Base-by-base conservation (phyloP, 192 early-diverging fungal genomes). In the Linderina pennispora region DNA sequence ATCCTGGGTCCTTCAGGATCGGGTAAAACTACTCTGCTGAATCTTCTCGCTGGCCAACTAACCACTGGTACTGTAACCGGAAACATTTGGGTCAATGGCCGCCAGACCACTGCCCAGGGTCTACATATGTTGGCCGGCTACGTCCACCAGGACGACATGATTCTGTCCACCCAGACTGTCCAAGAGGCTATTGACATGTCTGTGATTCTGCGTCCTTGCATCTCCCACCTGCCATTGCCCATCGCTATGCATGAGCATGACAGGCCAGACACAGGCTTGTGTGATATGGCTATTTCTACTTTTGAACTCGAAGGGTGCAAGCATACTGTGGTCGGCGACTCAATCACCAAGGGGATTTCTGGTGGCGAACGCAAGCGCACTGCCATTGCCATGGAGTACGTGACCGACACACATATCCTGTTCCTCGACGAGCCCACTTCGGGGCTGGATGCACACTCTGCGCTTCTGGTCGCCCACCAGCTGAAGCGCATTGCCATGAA, bases 351-450 rank as follows among this genome's bases (percentile, higher is more conserved):
- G 57, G 87, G 85, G 15, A 59, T 89, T 8, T 81, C 79, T 17
- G 87, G 87, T 2, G 87, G 87, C 22, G 85, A 87, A 50, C 73
- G 78, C 36, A 86, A 86, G 52, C 81, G 87, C 18, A 77, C 80
- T 8, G 80, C 80, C 16, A 89, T 89, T 26, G 87, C 80, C 14
- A 78, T 79, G 76, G 85, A 89, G 49, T 68, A 83, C 33, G 67
- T 89, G 34, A 82, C 79, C 3, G 77, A 85, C 32, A 74, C 87
- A 3, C 72, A 75, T 24, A 69, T 87, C 22, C 44, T 89, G 20
- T 79, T 87, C 40, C 61, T 84, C 13, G 82, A 86, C 44, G 83
- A 88, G 48, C 86, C 86, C 11, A 86, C 86, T 1, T 84, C 83
- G 10, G 84, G 83, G 21, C 60, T 89, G 9, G 76, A 78, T 43